phyloP scores from a whole-genome alignment of 2,329 filamentous ascomycete genomes.

The Tolypocladium amazonense region DNA sequence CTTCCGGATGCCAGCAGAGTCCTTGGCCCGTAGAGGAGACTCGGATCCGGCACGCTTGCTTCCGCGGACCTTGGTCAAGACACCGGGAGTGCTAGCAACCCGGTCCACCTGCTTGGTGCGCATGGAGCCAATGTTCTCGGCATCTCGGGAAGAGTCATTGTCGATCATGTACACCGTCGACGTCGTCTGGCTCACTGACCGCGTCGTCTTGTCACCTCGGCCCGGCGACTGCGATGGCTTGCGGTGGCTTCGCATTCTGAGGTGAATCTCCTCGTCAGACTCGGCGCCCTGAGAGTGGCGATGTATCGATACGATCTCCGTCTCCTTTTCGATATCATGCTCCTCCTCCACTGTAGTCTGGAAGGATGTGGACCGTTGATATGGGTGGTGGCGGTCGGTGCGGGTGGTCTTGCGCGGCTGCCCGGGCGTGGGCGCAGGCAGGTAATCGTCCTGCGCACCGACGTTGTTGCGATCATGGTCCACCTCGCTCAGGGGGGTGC shows the following conservation, averaged over 20 bases:
- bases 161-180: slow-evolving; percentile 57
- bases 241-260: slow-evolving; percentile 60
- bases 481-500: slow-evolving; percentile 88
- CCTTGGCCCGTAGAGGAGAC: slow-evolving; percentile 38
- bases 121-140: slow-evolving; percentile 55
- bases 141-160: slow-evolving; percentile 58
- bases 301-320: slow-evolving; percentile 50
- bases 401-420: slow-evolving; percentile 86
- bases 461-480: slow-evolving; percentile 64
- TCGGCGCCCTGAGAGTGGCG: slow-evolving; percentile 54
- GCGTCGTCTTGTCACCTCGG: slow-evolving; percentile 44
- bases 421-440: slow-evolving; percentile 89
- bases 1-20: slow-evolving; percentile 48
- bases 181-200: slow-evolving; percentile 68
- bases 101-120: slow-evolving; percentile 50
- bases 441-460: slow-evolving; percentile 73
- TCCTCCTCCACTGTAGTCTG: slow-evolving; percentile 35
- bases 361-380: slow-evolving; percentile 46
- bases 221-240: slow-evolving; percentile 55
- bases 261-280: slow-evolving; percentile 72
- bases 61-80: slow-evolving; percentile 55
- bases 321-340: slow-evolving; percentile 43
- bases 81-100: slow-evolving; percentile 41
- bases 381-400: slow-evolving; percentile 65
- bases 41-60: slow-evolving; percentile 41